These are phyloP conservation scores for Macadamia tetraphylla DNA, from an alignment of 164 flowering plant species.

Conservation along the genomic window DNA sequence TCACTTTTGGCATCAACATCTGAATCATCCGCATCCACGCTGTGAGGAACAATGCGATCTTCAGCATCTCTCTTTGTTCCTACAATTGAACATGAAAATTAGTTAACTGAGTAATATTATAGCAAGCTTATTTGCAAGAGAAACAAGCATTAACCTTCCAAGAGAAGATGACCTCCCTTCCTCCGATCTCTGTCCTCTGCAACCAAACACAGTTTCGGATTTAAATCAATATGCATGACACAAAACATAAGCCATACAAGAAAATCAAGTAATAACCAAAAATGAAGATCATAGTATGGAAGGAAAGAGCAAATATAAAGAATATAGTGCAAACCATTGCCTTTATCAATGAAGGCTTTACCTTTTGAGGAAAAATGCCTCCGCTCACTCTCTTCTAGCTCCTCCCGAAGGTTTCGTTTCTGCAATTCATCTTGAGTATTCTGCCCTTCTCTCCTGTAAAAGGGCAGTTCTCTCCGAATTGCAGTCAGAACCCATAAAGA, in stretches of 20 bases:
- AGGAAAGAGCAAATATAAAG: not conserved
- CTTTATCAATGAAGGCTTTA: conserved; percentile 37
- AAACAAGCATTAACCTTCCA: conserved; percentile 59
- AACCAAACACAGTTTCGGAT: conserved; percentile 11
- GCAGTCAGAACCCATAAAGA: no score
- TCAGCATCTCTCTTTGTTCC: conserved; percentile 78
- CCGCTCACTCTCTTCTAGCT: conserved; percentile 83
- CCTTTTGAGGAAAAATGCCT: conserved; percentile 87
- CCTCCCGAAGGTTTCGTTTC: conserved; percentile 81
- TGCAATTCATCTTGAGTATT: conserved; percentile 88
- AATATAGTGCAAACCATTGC: not conserved
- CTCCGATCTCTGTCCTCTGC: conserved; percentile 94
- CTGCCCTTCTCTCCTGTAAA: conserved; percentile 82
- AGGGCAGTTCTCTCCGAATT: not conserved
- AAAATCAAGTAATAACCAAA: not conserved
- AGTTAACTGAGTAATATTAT: conserved; percentile 3
- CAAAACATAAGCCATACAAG: not conserved
- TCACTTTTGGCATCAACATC: conserved; percentile 78
- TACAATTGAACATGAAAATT: conserved; percentile 18
- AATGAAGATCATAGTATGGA: not conserved
- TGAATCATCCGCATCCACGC: conserved; percentile 93
- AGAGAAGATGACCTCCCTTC: conserved; percentile 60
- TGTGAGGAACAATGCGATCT: conserved; percentile 75
- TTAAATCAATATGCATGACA: conserved; percentile 3
- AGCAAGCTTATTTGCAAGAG: not conserved